Percentiles rank a stretch among this genome's conserved stretches.
Evolutionary conservation across 176 grass and related monocot genomes (phyloP).

Genomic region (barley (Hordeum vulgare)): MorexV3_pseudomolecules_assembly NC_058522.1:345552609-345553108

Average conservation of each 20-base stretch:
- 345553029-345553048: too few relatives aligned
- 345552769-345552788: constrained; percentile 88
- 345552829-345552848: constrained; percentile 84
- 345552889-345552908: constrained; percentile 92
- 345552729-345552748: constrained; percentile 91
- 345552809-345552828: constrained; percentile 69
- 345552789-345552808: constrained; percentile 94
- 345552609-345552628: constrained; percentile 42
- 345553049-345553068: neutral
- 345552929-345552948: constrained; percentile 43
- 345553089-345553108: neutral
- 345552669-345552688: constrained; percentile 66
- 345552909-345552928: constrained; percentile 97
- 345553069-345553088: neutral
- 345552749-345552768: constrained; percentile 82
- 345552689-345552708: constrained; percentile 99
- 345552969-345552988: neutral
- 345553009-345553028: too few relatives aligned
- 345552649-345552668: constrained; percentile 98
- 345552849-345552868: constrained; percentile 92
- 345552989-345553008: neutral
- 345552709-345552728: constrained; percentile 59
- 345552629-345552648: constrained; percentile 98
- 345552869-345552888: constrained; percentile 54
- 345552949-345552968: neutral